A percentile compares a stretch with the other conserved stretches of the same genome.
phyloP scores from a whole-genome alignment of 2,329 filamentous ascomycete genomes.

The Epichloe brachyelytri region DNA sequence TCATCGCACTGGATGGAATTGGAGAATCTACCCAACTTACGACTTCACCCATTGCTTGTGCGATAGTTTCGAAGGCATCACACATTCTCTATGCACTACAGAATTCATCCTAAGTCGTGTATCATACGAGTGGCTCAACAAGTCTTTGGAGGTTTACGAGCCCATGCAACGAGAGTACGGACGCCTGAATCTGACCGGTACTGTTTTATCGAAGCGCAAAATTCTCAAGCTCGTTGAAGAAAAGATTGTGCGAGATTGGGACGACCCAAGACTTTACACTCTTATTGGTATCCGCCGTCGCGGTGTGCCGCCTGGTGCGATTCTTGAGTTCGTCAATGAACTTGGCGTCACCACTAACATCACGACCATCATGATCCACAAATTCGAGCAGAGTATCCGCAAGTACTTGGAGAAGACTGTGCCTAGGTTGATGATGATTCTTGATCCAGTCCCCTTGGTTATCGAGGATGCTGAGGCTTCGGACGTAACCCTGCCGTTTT shows the following conservation, averaged over 20 bases:
- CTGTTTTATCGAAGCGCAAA: conserved; percentile 76
- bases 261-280: conserved; percentile 83
- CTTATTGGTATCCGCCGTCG: conserved; percentile 71
- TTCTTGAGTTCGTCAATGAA: conserved; percentile 82
- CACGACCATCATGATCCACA: conserved; percentile 64
- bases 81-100: conserved; percentile 84
- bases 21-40: conserved; percentile 92
- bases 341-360: conserved; percentile 77
- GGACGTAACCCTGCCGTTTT: conserved; percentile 64
- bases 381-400: conserved; percentile 78
- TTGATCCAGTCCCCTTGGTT: conserved; percentile 71
- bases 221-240: conserved; percentile 68
- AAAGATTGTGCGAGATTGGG: conserved; percentile 73
- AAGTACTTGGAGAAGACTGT: conserved; percentile 80
- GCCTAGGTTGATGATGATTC: conserved; percentile 76
- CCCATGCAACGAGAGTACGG: conserved; percentile 87
- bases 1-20: conserved; percentile 67
- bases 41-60: conserved; percentile 86
- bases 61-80: conserved; percentile 85
- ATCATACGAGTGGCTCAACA: conserved; percentile 85
- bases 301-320: conserved; percentile 76
- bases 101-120: conserved; percentile 78
- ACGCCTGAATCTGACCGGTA: conserved; percentile 58
- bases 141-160: conserved; percentile 68
- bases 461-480: conserved; percentile 60